These are phyloP conservation scores for Pichia deserticola DNA, from an alignment of 805 yeast species.

Conservation along the genomic window DNA sequence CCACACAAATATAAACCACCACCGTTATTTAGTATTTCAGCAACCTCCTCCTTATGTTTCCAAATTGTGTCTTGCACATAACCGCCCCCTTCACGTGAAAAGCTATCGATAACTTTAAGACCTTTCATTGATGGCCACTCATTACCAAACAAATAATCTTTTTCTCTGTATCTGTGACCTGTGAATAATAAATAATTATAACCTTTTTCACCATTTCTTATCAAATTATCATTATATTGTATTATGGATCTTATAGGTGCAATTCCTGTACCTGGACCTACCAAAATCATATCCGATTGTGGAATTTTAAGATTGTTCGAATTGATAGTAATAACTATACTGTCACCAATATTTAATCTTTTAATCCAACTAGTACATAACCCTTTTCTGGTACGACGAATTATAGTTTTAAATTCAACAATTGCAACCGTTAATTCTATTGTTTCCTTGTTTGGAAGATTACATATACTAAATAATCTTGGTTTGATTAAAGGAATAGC, in stretches of 20 bases:
- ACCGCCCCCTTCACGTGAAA: constrained; percentile 46
- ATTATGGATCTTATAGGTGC: constrained; percentile 85
- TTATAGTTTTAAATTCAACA: constrained; percentile 78
- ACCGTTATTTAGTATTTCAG: constrained; percentile 44
- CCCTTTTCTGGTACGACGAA: constrained; percentile 71
- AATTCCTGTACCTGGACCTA: constrained; percentile 93
- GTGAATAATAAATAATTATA: constrained; percentile 48
- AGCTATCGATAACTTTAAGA: constrained; percentile 32
- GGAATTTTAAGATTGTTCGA: constrained; percentile 36
- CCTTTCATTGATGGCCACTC: constrained; percentile 38
- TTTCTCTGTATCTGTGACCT: constrained; percentile 62
- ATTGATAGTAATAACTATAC: constrained; percentile 45
- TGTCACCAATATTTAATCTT: constrained; percentile 38
- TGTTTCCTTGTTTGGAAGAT: constrained; percentile 26
- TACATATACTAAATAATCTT: constrained; percentile 79
- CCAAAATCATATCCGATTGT: constrained; percentile 40
- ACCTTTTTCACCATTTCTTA: constrained; percentile 10
- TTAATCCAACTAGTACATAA: constrained; percentile 75
- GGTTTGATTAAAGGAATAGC: constrained; percentile 74
- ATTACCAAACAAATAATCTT: constrained; percentile 61
- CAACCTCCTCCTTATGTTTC: constrained; percentile 40
- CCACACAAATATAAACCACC: constrained; percentile 83
- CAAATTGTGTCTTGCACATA: constrained; percentile 78
- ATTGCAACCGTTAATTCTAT: constrained; percentile 74
- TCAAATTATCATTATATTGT: constrained; percentile 24